phyloP scores from a whole-genome alignment of 805 yeast species.

The Blastobotrys attinorum region DNA sequence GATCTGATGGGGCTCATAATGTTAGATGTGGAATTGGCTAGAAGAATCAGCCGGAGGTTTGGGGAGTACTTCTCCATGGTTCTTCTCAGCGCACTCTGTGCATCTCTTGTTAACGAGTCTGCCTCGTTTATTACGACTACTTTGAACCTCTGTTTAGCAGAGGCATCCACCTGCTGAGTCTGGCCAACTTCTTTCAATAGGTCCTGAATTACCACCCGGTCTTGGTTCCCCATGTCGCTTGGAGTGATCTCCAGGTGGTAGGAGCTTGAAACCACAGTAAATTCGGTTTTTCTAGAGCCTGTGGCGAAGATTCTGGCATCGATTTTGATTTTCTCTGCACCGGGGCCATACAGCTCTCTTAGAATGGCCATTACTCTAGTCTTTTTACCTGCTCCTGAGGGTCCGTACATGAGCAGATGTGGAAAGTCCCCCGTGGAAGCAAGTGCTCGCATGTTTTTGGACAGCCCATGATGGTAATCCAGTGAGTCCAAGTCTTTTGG shows the following conservation, averaged over 20 bases:
- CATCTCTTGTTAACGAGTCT: conserved; percentile 81
- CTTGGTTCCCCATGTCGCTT: conserved; percentile 92
- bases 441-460: conserved; percentile 54
- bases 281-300: conserved; percentile 68
- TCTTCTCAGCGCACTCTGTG: conserved; percentile 91
- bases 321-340: conserved; percentile 76
- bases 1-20: conserved; percentile 93
- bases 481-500: conserved; percentile 61
- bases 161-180: conserved; percentile 86
- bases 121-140: conserved; percentile 77
- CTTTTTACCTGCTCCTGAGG: conserved; percentile 95
- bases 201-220: conserved; percentile 91
- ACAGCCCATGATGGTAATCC: conserved; percentile 58
- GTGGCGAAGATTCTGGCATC: conserved; percentile 83
- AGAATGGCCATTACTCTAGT: conserved; percentile 80
- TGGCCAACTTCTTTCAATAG: conserved; percentile 90
- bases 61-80: conserved; percentile 94
- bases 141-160: conserved; percentile 38
- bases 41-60: conserved; percentile 73
- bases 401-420: conserved; percentile 87
- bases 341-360: conserved; percentile 72
- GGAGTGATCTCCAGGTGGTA: conserved; percentile 94
- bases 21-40: conserved; percentile 84
- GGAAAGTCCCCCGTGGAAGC: conserved; percentile 80
- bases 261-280: conserved; percentile 87